Evolutionary conservation across 139 green algal genomes (phyloP).

Genomic region (Tetraselmis chui): DNA sequence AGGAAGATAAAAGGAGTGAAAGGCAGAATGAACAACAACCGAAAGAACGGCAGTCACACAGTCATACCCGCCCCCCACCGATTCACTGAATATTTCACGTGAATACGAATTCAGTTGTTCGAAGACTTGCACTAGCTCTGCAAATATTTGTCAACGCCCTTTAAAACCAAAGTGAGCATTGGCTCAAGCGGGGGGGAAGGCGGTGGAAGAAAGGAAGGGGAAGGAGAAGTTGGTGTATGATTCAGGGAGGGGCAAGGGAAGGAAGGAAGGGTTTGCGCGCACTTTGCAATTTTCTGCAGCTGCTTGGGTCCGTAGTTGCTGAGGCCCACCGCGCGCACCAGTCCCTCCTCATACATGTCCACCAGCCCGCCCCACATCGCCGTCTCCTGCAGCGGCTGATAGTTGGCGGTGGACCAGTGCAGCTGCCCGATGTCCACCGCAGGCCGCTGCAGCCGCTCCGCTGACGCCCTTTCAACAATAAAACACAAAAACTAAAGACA

Average conservation of each 20-base stretch:
- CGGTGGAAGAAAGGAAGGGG: slow-evolving; percentile 32
- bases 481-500: too few relatives aligned
- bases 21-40: too few relatives aligned
- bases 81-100: too few relatives aligned
- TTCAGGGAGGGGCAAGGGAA: neutral
- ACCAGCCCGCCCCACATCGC: slow-evolving; percentile 69
- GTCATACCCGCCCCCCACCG: too few relatives aligned
- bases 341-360: slow-evolving; percentile 58
- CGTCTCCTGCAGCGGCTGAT: slow-evolving; percentile 61
- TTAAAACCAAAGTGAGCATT: too few relatives aligned
- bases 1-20: too few relatives aligned
- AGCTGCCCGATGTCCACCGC: slow-evolving; percentile 73
- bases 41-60: too few relatives aligned
- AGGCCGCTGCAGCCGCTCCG: slow-evolving; percentile 52
- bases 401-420: slow-evolving; percentile 82
- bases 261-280: neutral
- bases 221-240: slow-evolving; percentile 36
- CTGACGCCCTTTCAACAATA: too few relatives aligned
- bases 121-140: too few relatives aligned
- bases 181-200: slow-evolving; percentile 24
- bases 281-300: slow-evolving; percentile 40
- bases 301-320: slow-evolving; percentile 62
- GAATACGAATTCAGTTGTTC: too few relatives aligned
- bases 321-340: slow-evolving; percentile 64
- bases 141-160: too few relatives aligned